These are phyloP conservation scores for Quercus aquifolioides DNA, from an alignment of 306 rosid genomes.

Conservation along the genomic window DNA sequence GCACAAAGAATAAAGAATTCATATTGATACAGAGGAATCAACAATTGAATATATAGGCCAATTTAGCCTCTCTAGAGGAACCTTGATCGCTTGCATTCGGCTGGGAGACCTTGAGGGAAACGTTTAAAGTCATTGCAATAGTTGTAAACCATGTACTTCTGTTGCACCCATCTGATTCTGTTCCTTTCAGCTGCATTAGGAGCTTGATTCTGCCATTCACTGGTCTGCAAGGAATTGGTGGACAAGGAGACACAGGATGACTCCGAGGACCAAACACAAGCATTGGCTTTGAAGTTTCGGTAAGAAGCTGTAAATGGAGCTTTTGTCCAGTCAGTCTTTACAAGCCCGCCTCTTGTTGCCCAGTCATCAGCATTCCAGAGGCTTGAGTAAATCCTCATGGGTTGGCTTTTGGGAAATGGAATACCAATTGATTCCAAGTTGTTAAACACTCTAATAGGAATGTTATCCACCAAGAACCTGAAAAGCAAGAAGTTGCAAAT, in stretches of 20 bases:
- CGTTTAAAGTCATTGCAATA: conserved; percentile 42
- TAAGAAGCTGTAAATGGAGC: conserved; percentile 51
- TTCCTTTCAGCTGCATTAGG: conserved; percentile 29
- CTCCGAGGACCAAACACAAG: conserved; percentile 23
- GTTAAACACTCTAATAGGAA: conserved; percentile 32
- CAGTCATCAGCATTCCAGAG: conserved; percentile 51
- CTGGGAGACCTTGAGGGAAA: conserved; percentile 43
- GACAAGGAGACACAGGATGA: conserved; percentile 3
- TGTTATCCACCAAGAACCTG: conserved; percentile 39
- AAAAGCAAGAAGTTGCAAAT: neutral
- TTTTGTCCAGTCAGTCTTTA: conserved; percentile 47
- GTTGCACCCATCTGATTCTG: conserved; percentile 47
- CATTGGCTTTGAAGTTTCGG: conserved; percentile 37
- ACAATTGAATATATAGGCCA: neutral
- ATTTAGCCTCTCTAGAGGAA: neutral
- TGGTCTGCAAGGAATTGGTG: neutral
- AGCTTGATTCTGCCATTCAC: conserved; percentile 26
- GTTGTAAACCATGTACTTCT: conserved; percentile 48
- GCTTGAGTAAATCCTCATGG: conserved; percentile 43
- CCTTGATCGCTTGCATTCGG: conserved; percentile 38
- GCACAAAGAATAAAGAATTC: conserved; percentile 4
- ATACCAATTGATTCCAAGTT: conserved; percentile 35
- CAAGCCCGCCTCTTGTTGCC: conserved; percentile 49
- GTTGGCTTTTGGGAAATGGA: conserved; percentile 30
- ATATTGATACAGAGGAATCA: neutral